A percentile compares a stretch with the other conserved stretches of the same genome.
These are phyloP conservation scores for Penicillium longicatenatum DNA, from an alignment of 495 filamentous ascomycete genomes.

Conservation along the genomic window DNA sequence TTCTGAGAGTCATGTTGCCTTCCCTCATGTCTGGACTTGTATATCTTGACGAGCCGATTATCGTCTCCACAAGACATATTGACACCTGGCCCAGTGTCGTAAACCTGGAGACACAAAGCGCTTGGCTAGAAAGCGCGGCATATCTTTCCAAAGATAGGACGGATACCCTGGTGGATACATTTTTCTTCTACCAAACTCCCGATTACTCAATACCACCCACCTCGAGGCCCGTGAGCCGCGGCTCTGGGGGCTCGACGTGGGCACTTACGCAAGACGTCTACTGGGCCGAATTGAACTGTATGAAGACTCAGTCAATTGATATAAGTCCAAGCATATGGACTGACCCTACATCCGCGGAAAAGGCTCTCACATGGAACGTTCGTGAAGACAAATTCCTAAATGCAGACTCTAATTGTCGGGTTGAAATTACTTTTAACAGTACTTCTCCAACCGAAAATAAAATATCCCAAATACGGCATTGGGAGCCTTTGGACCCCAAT, in stretches of 20 bases:
- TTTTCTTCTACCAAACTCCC: slow-evolving; percentile 10
- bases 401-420: slow-evolving; percentile 3
- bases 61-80: slow-evolving; percentile 11
- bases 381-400: neutral
- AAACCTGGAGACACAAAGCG: slow-evolving; percentile 17
- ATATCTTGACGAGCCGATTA: slow-evolving; percentile 3
- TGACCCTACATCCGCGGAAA: neutral
- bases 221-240: slow-evolving; percentile 11
- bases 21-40: slow-evolving; percentile 26
- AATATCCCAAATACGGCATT: slow-evolving; percentile 17
- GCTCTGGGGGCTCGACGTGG: slow-evolving; percentile 10
- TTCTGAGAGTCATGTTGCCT: slow-evolving; percentile 20
- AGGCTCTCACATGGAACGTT: neutral
- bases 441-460: neutral
- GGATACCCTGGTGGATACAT: slow-evolving; percentile 1
- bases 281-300: slow-evolving; percentile 26
- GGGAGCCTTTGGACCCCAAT: slow-evolving; percentile 20
- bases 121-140: slow-evolving; percentile 10
- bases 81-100: slow-evolving; percentile 28
- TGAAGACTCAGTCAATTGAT: neutral
- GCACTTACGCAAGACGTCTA: slow-evolving; percentile 25
- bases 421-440: slow-evolving; percentile 16
- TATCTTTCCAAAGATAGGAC: neutral
- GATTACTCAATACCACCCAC: slow-evolving; percentile 19
- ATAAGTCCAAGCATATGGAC: neutral